Conservation (phyloP, 2,329 filamentous ascomycete species). For the Penicillium freii region DNA sequence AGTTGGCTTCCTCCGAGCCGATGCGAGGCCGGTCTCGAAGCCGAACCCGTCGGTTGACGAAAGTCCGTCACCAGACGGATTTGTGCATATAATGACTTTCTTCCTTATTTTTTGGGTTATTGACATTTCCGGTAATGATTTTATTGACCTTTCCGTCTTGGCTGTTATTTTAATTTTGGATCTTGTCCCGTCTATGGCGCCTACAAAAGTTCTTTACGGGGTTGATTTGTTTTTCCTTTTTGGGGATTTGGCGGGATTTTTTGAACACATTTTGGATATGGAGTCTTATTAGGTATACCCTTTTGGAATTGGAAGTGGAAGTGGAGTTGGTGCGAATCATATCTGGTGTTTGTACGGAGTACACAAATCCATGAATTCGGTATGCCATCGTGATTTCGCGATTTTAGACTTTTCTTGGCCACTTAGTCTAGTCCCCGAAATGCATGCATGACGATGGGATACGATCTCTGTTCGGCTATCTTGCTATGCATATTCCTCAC, state of each 20-base stretch:
- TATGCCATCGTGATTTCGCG: background rate
- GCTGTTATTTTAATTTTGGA: background rate
- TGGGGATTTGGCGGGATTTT: slow-evolving; percentile 1
- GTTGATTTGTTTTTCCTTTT: background rate
- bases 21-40: slow-evolving; percentile 26
- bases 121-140: slow-evolving; percentile 3
- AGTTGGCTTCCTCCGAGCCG: slow-evolving; percentile 9
- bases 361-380: slow-evolving; percentile 5
- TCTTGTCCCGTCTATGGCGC: background rate
- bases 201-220: slow-evolving; percentile 7
- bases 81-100: slow-evolving; percentile 16
- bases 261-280: background rate
- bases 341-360: slow-evolving; percentile 11
- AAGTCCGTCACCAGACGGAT: slow-evolving; percentile 15
- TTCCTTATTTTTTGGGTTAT: slow-evolving; percentile 11
- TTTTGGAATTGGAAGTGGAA: slow-evolving; percentile 12
- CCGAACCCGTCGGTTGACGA: slow-evolving; percentile 22
- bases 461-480: background rate
- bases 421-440: background rate
- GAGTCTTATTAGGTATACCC: slow-evolving; percentile 24
- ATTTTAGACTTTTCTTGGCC: background rate
- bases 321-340: slow-evolving; percentile 3
- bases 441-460: background rate
- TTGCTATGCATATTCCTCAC: background rate
- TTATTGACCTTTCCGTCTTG: background rate